These are phyloP conservation scores for Beauveria pseudobassiana DNA, from an alignment of 2,329 filamentous ascomycete genomes.

Conservation along the genomic window DNA sequence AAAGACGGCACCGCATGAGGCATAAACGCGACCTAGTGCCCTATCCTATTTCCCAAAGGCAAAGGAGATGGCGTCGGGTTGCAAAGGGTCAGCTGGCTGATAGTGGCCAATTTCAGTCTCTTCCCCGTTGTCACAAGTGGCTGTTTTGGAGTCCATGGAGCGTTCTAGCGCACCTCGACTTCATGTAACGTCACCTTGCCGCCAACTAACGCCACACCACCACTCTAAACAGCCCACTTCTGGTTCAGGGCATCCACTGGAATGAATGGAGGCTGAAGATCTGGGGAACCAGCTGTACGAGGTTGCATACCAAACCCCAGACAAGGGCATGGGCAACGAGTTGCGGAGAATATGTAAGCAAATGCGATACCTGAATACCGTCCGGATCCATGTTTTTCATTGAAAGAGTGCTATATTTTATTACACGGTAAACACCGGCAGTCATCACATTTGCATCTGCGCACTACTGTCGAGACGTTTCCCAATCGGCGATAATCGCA, in stretches of 20 bases:
- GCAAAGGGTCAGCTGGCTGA: slow-evolving; percentile 2
- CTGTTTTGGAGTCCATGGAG: background rate
- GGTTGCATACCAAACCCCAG: too few species aligned
- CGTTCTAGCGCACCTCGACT: background rate
- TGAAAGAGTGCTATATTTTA: too few species aligned
- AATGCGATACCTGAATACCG: background rate
- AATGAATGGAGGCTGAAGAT: slow-evolving; percentile 8
- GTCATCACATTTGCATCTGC: too few species aligned
- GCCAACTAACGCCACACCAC: slow-evolving; percentile 5
- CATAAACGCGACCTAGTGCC: background rate
- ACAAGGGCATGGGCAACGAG: background rate
- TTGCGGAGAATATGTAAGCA: background rate
- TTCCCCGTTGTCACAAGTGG: slow-evolving; percentile 3
- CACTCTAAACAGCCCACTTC: background rate
- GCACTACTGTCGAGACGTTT: too few species aligned
- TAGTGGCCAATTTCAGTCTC: background rate
- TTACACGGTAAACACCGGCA: too few species aligned
- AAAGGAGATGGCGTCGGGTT: slow-evolving; percentile 1
- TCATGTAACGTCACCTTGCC: slow-evolving; percentile 12
- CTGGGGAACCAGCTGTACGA: background rate
- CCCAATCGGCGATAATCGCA: too few species aligned
- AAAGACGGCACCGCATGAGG: background rate
- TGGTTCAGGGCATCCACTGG: background rate
- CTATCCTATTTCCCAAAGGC: background rate
- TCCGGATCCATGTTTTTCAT: too few species aligned